Evolutionary conservation across 441 rosid genomes (phyloP).

Genomic region (Rhodomyrtus psidioides): DNA sequence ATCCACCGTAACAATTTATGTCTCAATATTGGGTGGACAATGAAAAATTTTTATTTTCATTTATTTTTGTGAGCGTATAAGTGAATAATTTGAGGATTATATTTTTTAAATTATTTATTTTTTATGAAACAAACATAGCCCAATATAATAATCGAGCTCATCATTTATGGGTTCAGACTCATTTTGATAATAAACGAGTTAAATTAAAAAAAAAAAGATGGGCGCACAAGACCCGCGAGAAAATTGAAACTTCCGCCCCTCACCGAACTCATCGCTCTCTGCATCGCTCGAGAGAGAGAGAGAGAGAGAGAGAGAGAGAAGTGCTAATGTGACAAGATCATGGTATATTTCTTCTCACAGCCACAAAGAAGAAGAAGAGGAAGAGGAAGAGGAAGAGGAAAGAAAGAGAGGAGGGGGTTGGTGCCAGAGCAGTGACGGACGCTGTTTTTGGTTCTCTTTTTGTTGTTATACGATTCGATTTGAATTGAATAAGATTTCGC

Average conservation of each 20-base stretch:
- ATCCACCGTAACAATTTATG: too few species aligned
- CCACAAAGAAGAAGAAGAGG: not conserved
- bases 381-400: not conserved
- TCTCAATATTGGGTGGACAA: too few species aligned
- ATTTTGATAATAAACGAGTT: too few species aligned
- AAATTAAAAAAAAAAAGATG: not conserved
- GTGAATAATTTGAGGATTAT: too few species aligned
- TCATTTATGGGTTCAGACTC: too few species aligned
- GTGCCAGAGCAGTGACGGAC: not conserved
- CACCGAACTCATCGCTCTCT: not conserved
- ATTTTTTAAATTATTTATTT: too few species aligned
- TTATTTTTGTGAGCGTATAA: too few species aligned
- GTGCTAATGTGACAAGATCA: not conserved
- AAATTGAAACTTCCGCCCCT: constrained; percentile 24
- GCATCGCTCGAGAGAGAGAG: not conserved
- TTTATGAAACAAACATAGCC: too few species aligned
- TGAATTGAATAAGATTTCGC: not conserved
- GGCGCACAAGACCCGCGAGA: not conserved
- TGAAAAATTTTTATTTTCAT: too few species aligned
- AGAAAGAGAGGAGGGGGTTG: not conserved
- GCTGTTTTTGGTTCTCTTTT: not conserved
- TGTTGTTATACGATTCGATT: not conserved
- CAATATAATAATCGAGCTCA: too few species aligned
- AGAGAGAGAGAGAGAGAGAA: too few species aligned
- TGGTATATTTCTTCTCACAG: not conserved